phyloP scores from a whole-genome alignment of 768 basidiomycete species.

The Auricularia sp. region DNA sequence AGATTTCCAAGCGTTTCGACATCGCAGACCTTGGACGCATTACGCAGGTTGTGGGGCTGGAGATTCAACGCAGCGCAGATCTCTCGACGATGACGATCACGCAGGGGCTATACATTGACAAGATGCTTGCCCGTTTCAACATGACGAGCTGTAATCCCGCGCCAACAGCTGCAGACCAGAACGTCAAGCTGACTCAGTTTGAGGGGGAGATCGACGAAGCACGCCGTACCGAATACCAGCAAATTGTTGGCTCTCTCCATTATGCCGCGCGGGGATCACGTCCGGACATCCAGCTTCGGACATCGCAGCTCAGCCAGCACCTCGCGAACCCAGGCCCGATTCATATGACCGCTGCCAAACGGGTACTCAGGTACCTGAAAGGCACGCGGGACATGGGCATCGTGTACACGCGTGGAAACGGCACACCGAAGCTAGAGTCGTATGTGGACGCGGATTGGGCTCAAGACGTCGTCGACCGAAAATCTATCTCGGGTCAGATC shows the following conservation, averaged over 20 bases:
- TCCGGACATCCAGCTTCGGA: slow-evolving; percentile 12
- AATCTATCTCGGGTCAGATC: too few species aligned
- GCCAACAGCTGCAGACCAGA: neutral
- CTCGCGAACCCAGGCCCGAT: neutral
- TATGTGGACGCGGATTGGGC: slow-evolving; percentile 14
- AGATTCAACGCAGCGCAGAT: neutral
- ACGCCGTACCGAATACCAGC: slow-evolving; percentile 9
- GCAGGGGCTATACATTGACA: neutral
- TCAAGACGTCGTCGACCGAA: neutral
- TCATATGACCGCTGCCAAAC: slow-evolving; percentile 3
- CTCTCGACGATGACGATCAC: neutral
- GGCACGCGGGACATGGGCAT: neutral
- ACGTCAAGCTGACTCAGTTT: slow-evolving; percentile 2
- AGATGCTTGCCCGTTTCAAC: neutral
- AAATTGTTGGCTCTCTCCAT: slow-evolving; percentile 21
- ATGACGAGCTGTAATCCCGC: slow-evolving; percentile 1
- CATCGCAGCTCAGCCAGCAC: slow-evolving; percentile 12
- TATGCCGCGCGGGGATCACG: slow-evolving; percentile 14
- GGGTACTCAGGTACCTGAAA: slow-evolving; percentile 2
- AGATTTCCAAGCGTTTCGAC: slow-evolving; percentile 14
- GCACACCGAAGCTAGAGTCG: neutral
- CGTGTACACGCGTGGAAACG: slow-evolving; percentile 5
- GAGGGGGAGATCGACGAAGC: slow-evolving; percentile 4
- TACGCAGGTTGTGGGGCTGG: neutral
- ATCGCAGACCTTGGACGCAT: slow-evolving; percentile 19